Evolutionary conservation across 164 flowering plant species (phyloP), one percentile per base, ranked within the genome.

Genomic region (Hamamelis virginiana): DNA sequence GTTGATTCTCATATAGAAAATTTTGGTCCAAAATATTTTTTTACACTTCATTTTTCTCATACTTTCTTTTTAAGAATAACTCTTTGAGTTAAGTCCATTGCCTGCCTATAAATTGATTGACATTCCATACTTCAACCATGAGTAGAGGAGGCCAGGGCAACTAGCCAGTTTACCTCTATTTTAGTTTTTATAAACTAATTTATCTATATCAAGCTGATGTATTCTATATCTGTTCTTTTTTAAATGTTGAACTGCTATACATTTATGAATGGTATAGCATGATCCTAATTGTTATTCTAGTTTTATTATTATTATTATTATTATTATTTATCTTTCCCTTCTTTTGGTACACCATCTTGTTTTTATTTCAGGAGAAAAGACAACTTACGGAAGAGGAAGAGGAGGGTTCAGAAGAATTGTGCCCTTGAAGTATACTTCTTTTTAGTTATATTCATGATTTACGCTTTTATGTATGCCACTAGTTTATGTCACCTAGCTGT

Each of bases 301-400:
- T 33, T 33, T 33, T 2, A 2, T 33, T 33, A 33, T 33, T 33
- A 33, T 33, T 33, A n/a, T 33, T 33, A 33, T 33, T 33, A 33
- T 33, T 33, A n/a, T 33, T 33, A 33, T 0, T 11, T 26, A 3
- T 27, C 23, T 60, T 28, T 22, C 2, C 45, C 63, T 33, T 18
- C 18, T 28, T 60, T 60, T 18, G 63, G 13, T 9, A 10, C 63
- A 60, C 63, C 18, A 58, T 58, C 45, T 27, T n/a, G 27, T 41
- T 41, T 60, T 38, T 13, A 5, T 33, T 9, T 41, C 21, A 60
- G 63, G 45, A 41, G 12, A 16, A 26, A 25, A 58, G 61, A 58
- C 61, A 23, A 8, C 22, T 51, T 67, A 68, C 71, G 62, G 60
- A 84, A 69, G 77, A 69, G 55, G 71, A 33, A 33, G 41, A 33